Evolutionary conservation across 208 protist genomes (phyloP).

Genomic region (Trypanosoma brucei): DNA sequence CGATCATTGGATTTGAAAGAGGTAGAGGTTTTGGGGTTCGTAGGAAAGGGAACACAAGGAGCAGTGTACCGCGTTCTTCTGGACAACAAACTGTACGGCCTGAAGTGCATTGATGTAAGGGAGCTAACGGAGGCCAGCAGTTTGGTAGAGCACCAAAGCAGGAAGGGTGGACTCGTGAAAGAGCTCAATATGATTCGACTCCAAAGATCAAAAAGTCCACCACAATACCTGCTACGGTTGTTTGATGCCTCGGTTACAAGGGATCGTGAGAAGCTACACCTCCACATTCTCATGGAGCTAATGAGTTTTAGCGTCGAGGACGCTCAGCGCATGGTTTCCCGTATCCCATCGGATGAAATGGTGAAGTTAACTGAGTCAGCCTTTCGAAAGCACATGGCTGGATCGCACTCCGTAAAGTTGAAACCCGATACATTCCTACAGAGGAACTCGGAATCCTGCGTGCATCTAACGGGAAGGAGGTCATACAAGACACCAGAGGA

Average conservation of each 20-base stretch:
- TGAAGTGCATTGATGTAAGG: conserved; percentile 81
- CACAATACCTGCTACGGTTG: conserved; percentile 74
- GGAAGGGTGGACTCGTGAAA: conserved; percentile 80
- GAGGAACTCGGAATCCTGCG: conserved; percentile 40
- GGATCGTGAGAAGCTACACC: conserved; percentile 48
- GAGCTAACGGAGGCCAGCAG: conserved; percentile 69
- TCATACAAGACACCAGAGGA: conserved; percentile 48
- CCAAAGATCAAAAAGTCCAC: conserved; percentile 35
- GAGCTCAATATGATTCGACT: conserved; percentile 82
- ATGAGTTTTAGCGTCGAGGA: conserved; percentile 82
- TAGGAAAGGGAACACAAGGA: conserved; percentile 76
- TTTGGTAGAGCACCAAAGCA: conserved; percentile 70
- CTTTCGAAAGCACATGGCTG: conserved; percentile 53
- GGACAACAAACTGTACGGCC: conserved; percentile 72
- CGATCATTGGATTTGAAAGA: conserved; percentile 68
- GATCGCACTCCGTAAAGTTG: conserved; percentile 15
- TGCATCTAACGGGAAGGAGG: conserved; percentile 56
- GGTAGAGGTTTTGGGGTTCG: conserved; percentile 53
- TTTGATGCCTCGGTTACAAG: conserved; percentile 75
- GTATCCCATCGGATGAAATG: conserved; percentile 61
- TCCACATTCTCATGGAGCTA: conserved; percentile 81
- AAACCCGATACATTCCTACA: conserved; percentile 37
- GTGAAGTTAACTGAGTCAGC: conserved; percentile 64
- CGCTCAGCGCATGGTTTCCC: conserved; percentile 69
- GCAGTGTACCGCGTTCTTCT: conserved; percentile 70